Percentiles rank a stretch among this genome's conserved stretches.
Conservation (phyloP, 108 stramenopile species). For the Fistulifera pelliculosa region DNA sequence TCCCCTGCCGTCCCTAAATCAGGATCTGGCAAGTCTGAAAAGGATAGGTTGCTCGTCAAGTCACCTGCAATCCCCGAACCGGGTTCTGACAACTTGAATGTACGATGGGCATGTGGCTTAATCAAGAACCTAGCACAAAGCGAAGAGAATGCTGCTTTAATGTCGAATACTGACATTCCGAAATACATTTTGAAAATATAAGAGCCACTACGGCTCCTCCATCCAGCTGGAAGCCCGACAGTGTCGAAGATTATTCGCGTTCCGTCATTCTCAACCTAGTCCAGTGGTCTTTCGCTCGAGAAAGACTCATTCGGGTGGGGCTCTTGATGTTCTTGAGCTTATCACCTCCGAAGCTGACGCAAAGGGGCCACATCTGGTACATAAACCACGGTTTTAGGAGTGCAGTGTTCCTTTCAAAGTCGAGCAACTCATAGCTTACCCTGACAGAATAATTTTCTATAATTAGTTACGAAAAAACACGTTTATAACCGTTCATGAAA, state of each 20-base stretch:
- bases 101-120: conserved; percentile 89
- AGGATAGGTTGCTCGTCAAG: too few relatives aligned
- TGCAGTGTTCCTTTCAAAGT: too few relatives aligned
- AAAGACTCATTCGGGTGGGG: conserved; percentile 80
- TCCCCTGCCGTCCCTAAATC: conserved; percentile 45
- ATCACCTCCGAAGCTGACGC: conserved; percentile 84
- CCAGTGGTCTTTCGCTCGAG: conserved; percentile 73
- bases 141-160: conserved; percentile 76
- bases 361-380: too few relatives aligned
- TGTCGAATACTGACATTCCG: conserved; percentile 83
- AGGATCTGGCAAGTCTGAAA: too few relatives aligned
- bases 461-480: too few relatives aligned
- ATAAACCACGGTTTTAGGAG: too few relatives aligned
- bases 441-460: too few relatives aligned
- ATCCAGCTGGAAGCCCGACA: conserved; percentile 82
- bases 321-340: conserved; percentile 81
- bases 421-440: too few relatives aligned
- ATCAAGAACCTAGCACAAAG: conserved; percentile 87
- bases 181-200: conserved; percentile 78
- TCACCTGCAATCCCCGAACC: conserved; percentile 49
- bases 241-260: conserved; percentile 79
- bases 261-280: conserved; percentile 84
- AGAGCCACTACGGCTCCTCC: conserved; percentile 75
- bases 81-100: conserved; percentile 81
- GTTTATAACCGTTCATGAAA: too few relatives aligned